Base-by-base conservation (phyloP, 805 yeast species). In the Candida glaebosa region DNA sequence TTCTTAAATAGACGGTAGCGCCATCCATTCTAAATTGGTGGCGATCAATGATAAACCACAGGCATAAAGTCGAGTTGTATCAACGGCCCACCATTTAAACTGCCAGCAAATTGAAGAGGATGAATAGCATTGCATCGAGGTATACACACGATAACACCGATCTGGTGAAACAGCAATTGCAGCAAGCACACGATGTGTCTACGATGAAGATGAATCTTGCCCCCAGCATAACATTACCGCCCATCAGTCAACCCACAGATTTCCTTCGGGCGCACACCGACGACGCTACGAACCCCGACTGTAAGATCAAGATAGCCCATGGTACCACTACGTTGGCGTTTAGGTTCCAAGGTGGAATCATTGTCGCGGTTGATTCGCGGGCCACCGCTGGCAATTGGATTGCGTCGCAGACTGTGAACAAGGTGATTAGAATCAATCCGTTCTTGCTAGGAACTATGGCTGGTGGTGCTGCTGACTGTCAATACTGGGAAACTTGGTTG, bases 381-480 rank as follows among this genome's bases (percentile, higher is more conserved):
- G 99, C 99, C 44, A 86, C 98, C 6, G 96, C 96, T 2, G 99
- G 99, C 35, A 82, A 85, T 56, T 91, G 97, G 97, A 84, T 93
- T 54, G 98, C 97, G 16, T 89, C 97, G 12, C 97, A 90, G 63
- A 89, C 97, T 2, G 99, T 93, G 49, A 91, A 91, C 67, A 93
- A 93, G 67, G 99, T 93, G 42, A 89, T 93, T 56, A 91, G 91
- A 65, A 93, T 93, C 68, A 93, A 93, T 65, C 96, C 97, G 40
- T 85, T 87, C 63, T 69, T 93, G 49, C 75, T 93, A 54, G 99
- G 99, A 50, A 93, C 99, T 16, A 82, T 93, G 96, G 99, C 99
- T 25, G 99, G 99, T 69, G 98, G 98, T 72, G 99, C 99, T 38
- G 98, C 98, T 24, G 99, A 93, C 69, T 93, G 99, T 75, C 99